Base-by-base conservation (phyloP, 352 stramenopile species). In the Phytophthora foliorum region DNA sequence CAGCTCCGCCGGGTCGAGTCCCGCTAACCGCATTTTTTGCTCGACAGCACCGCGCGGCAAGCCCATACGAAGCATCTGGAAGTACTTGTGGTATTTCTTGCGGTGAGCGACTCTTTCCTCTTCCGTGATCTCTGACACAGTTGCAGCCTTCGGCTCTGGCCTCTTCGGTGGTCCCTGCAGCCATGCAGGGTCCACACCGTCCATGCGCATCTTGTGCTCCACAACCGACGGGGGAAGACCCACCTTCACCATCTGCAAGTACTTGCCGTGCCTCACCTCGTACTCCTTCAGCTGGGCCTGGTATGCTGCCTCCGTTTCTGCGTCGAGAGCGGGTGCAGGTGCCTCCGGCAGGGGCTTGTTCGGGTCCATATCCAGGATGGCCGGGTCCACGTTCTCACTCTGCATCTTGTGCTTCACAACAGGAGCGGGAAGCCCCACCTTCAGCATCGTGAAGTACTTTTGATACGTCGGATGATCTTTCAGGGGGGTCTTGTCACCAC, bases 381-480 rank as follows among this genome's bases (percentile, higher is more conserved):
- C 21, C 1, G 84, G 84, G 38, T 96, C 84, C 2, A 90, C 67
- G 16, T 78, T 81, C 27, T 92, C 87, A 22, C 72, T 78, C 51
- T 84, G 77, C 87, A 96, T 94, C 34, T 89, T 89, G 62, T 93
- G 84, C 67, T 93, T 82, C 1, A 94, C 86, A 7, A 92, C 81
- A 36, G 86, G 73, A 29, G 65, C 25, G 10, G 87, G 78, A 3
- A 90, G 78, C 0, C 89, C 89, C 17, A 96, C 86, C 65, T 87
- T 91, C 14, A 95, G 69, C 82, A 96, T 92, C 60, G 82, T 92
- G 59, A 96, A 95, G 68, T 92, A 96, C 52, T 91, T 81, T 48
- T 65, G 51, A 55, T 88, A 94, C 57, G 80, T 79, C 6, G 87
- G 89, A 48, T 93, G 75, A 17, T 92, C 78, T 56, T 90, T 92